Evolutionary conservation across 2,329 filamentous ascomycete genomes (phyloP), one percentile per base, ranked within the genome.

Genomic region (Neopestalotiopsis clavispora): DNA sequence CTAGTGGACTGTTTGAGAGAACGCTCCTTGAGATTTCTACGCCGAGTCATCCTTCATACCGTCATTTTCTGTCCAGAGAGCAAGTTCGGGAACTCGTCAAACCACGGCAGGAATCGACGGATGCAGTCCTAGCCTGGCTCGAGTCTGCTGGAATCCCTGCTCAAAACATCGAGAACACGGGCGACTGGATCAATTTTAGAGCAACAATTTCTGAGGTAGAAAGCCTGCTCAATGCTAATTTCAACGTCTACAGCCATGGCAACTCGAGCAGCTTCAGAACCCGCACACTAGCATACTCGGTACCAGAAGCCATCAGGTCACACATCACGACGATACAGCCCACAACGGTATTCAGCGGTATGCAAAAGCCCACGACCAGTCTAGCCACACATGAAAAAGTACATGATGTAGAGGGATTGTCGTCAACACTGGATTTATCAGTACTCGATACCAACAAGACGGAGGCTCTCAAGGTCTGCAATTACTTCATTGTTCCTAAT

Each of bases 301-400:
- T 92, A 1, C 91, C 90, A 0, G 81, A 81, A 65, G 77, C 83
- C 0, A 77, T 92, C 7, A 82, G 84, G 66, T 74, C 81, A 58
- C 83, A 89, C 73, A 83, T 92, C 68, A 86, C 88, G 69, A 83
- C 91, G 75, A 87, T 92, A 63, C 88, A 91, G 76, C 90, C 90
- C 1, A 92, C 90, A 0, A 92, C 88, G 4, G 83, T 86, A 52
- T 92, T 92, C 69, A 86, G 87, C 20, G 80, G 84, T 67, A 81
- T 86, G 28, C 77, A 76, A 38, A 72, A 84, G 2, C 83, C 86
- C 68, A 75, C 73, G 59, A 85, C 78, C 68, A 75, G 81, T 13
- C 72, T 79, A 64, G 72, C 78, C 61, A 73, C 75, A 42, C 9
- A 17, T 14, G 57, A 52, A 10, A 14, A 52, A 10, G 6, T 52